A percentile compares a stretch with the other conserved stretches of the same genome.
Conservation (phyloP, 495 filamentous ascomycete species). For the Polyplosphaeria fusca region DNA sequence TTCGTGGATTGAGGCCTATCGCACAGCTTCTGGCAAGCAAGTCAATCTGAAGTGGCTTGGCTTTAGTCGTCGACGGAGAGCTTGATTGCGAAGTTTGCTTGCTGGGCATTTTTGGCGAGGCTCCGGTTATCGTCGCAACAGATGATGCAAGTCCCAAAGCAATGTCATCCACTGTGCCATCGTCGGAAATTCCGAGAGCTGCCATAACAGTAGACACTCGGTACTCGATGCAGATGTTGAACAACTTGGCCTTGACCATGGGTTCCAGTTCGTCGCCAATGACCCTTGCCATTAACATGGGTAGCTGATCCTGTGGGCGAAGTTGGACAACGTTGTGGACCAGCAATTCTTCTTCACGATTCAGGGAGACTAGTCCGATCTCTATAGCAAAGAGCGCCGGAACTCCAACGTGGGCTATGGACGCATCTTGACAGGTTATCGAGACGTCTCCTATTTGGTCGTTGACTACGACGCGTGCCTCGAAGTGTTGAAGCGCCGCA, state of each 20-base stretch:
- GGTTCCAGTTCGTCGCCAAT: slow-evolving; percentile 94
- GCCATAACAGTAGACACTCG: slow-evolving; percentile 76
- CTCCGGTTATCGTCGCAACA: slow-evolving; percentile 69
- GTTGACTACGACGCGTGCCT: slow-evolving; percentile 54
- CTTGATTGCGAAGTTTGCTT: slow-evolving; percentile 36
- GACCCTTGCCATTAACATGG: slow-evolving; percentile 74
- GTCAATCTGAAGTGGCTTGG: slow-evolving; percentile 63
- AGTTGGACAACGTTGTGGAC: slow-evolving; percentile 52
- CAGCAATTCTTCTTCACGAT: slow-evolving; percentile 70
- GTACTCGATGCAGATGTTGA: slow-evolving; percentile 80
- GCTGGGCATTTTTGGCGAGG: slow-evolving; percentile 32
- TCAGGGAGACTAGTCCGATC: slow-evolving; percentile 56
- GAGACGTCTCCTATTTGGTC: slow-evolving; percentile 64
- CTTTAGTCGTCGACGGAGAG: slow-evolving; percentile 21
- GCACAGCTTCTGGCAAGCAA: slow-evolving; percentile 73
- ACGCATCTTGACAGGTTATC: slow-evolving; percentile 55
- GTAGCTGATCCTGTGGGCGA: slow-evolving; percentile 41
- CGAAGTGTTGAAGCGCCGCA: slow-evolving; percentile 59
- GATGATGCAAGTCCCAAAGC: slow-evolving; percentile 74
- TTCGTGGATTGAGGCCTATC: slow-evolving; percentile 80
- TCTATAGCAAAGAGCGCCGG: slow-evolving; percentile 77
- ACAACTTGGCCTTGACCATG: slow-evolving; percentile 78
- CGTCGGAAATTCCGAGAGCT: slow-evolving; percentile 64
- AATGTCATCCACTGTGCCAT: slow-evolving; percentile 61
- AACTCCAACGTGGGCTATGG: slow-evolving; percentile 78